Percentiles rank a stretch among this genome's conserved stretches.
Evolutionary conservation across 805 yeast species (phyloP).

Genomic region (Saccharomycopsis lassenensis): DNA sequence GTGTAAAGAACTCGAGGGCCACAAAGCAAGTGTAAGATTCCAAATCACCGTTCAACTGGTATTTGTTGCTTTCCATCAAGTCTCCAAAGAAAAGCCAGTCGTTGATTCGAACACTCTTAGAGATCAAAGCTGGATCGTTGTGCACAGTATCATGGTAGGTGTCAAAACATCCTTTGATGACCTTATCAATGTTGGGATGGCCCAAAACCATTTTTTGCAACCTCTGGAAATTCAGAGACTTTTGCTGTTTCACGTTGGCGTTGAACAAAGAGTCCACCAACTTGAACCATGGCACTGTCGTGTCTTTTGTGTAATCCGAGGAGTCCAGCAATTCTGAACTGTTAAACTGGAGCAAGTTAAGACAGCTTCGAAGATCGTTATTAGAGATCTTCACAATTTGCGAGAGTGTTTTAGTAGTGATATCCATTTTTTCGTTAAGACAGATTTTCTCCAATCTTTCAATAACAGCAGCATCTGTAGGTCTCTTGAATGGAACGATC

Average conservation of each 20-base stretch:
- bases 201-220: slow-evolving; percentile 26
- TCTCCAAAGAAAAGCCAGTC: slow-evolving; percentile 78
- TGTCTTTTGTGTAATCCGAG: slow-evolving; percentile 36
- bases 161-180: slow-evolving; percentile 63
- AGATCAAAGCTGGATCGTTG: slow-evolving; percentile 51
- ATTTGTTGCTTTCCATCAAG: slow-evolving; percentile 31
- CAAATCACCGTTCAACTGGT: slow-evolving; percentile 35
- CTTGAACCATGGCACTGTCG: slow-evolving; percentile 53
- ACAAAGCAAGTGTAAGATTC: slow-evolving; percentile 45
- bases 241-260: slow-evolving; percentile 33
- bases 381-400: slow-evolving; percentile 62
- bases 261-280: slow-evolving; percentile 52
- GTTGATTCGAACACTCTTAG: slow-evolving; percentile 47
- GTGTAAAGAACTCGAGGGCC: slow-evolving; percentile 49
- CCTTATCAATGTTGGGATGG: slow-evolving; percentile 35
- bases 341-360: slow-evolving; percentile 71
- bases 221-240: slow-evolving; percentile 37
- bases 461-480: slow-evolving; percentile 36
- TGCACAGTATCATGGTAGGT: slow-evolving; percentile 38
- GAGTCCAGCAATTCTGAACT: slow-evolving; percentile 21
- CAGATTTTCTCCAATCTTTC: slow-evolving; percentile 43
- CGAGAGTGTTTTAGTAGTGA: slow-evolving; percentile 41
- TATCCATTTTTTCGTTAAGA: slow-evolving; percentile 26
- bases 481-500: slow-evolving; percentile 51
- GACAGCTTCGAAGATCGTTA: slow-evolving; percentile 77